Evolutionary conservation across 495 filamentous ascomycete genomes (phyloP), one percentile per base, ranked within the genome.

Genomic region (Thozetella sp.): DNA sequence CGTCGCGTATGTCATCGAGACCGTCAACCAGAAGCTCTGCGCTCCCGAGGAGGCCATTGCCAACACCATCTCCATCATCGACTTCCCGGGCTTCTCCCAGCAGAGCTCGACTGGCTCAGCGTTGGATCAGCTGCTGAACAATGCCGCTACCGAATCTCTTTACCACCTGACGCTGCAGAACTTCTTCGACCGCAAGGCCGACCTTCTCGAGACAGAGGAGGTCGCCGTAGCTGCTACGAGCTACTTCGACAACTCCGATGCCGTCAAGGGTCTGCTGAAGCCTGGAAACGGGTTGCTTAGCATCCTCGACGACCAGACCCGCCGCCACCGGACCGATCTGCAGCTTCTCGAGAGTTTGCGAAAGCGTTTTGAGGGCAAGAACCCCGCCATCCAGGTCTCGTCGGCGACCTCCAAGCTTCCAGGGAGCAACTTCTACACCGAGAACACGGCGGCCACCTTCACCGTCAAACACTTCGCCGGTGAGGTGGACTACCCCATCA

Each of bases 231-330:
- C 93, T 2, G 88, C 93, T 1, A 97, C 94, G 0, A 95, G 91
- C 76, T 99, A 97, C 69, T 99, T 97, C 57, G 95, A 99, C 74
- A 99, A 98, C 74, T 90, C 90, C 0, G 95, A 98, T 69, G 92
- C 93, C 25, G 93, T 97, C 24, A 91, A 89, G 58, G 94, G 91
- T 0, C 75, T 99, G 27, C 75, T 98, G 60, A 99, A 99, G 74
- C 83, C 91, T 40, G 90, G 92, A 30, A 98, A 98, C 70, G 95
- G 95, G 3, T 72, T 99, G 25, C 82, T 99, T 43, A 92, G 90
- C 75, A 99, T 99, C 58, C 77, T 99, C 12, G 94, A 97, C 70
- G 95, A 99, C 69, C 95, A 99, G 72, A 96, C 91, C 19, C 86
- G 89, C 40, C 91, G 94, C 58, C 90, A 93, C 52, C 87, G 92